Evolutionary conservation across 179 eudicot genomes (phyloP), one percentile per base, ranked within the genome.

Genomic region (Spinacia oleracea): DNA sequence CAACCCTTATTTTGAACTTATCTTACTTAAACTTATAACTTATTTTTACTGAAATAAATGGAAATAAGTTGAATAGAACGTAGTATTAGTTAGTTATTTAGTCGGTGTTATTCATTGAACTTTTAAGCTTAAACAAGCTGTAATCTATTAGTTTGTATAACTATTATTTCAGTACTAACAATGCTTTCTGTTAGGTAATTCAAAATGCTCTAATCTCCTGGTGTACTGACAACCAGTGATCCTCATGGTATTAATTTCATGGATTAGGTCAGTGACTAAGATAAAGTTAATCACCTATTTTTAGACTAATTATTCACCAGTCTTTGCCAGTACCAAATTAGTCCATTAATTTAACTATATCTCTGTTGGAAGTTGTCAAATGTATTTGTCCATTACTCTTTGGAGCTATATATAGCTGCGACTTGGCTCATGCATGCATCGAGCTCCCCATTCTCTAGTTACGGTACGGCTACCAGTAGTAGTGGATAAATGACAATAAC

Each of bases 351-450:
- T 48, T 12, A 48, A 48, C 3, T 2, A 16, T 48, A 1, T 45
- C 20, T 60, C 46, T 45, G 50, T 60, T 70, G 18, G 2, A 62
- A 62, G 72, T 6, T 72, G 80, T 77, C 77, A 77, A 77, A 81
- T 77, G 25, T 45, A 70, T 70, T 34, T 45, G 80, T 70, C 70
- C 23, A 76, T 48, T 34, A 60, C 27, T 16, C 23, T 21, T 69
- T 58, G 76, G 69, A 43, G 43, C 6, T 32, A 64, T 25, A n/a
- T 60, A 38, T 5, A 78, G 78, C 66, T 23, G 55, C 46, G 63
- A 73, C 58, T 73, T 29, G 63, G 66, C 59, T 76, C 83, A n/a
- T n/a, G n/a, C n/a, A 76, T 71, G 71, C 77, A 81, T 81, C 27
- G 83, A 81, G 80, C 80, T 81, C 58, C 77, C 56, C 76, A 62